Percentiles rank a stretch among this genome's conserved stretches.
These are phyloP conservation scores for Brassica carinata DNA, from an alignment of 345 rosid genomes.

Conservation along the genomic window DNA sequence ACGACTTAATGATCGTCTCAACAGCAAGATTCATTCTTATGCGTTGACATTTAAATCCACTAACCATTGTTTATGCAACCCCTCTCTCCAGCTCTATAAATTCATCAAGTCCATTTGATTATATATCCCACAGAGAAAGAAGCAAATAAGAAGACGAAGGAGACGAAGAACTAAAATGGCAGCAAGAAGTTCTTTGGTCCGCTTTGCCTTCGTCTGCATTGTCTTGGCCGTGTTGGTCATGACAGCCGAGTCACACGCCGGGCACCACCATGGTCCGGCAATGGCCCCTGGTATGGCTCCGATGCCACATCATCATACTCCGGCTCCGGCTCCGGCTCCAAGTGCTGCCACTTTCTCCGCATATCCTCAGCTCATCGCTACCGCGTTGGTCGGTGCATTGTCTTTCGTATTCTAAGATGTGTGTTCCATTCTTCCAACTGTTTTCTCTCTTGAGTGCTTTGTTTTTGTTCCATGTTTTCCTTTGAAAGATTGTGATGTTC, in stretches of 20 bases:
- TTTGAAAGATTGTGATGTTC: slow-evolving; percentile 4
- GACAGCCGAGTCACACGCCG: slow-evolving; percentile 27
- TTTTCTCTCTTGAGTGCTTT: background rate
- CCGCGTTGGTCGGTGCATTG: slow-evolving; percentile 37
- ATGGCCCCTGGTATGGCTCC: background rate
- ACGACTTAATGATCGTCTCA: slow-evolving; percentile 5
- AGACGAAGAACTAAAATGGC: slow-evolving; percentile 26
- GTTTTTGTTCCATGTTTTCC: background rate
- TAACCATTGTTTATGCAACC: background rate
- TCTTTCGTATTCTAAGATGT: slow-evolving; percentile 32
- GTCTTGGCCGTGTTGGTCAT: slow-evolving; percentile 40
- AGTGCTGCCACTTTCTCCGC: slow-evolving; percentile 42
- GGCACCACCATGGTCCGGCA: background rate
- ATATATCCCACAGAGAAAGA: slow-evolving; percentile 10
- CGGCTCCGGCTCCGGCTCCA: slow-evolving; percentile 31
- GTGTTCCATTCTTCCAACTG: background rate
- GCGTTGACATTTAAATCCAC: slow-evolving; percentile 27
- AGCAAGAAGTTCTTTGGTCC: slow-evolving; percentile 33
- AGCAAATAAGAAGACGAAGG: slow-evolving; percentile 6
- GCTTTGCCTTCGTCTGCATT: slow-evolving; percentile 36
- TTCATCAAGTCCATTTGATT: background rate
- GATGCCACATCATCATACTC: background rate
- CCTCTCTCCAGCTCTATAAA: slow-evolving; percentile 19
- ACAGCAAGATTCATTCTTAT: slow-evolving; percentile 19
- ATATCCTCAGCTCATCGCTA: slow-evolving; percentile 37